Evolutionary conservation across 192 early-diverging fungal genomes (phyloP).

Genomic region (Backusella parvicylindrica): DNA sequence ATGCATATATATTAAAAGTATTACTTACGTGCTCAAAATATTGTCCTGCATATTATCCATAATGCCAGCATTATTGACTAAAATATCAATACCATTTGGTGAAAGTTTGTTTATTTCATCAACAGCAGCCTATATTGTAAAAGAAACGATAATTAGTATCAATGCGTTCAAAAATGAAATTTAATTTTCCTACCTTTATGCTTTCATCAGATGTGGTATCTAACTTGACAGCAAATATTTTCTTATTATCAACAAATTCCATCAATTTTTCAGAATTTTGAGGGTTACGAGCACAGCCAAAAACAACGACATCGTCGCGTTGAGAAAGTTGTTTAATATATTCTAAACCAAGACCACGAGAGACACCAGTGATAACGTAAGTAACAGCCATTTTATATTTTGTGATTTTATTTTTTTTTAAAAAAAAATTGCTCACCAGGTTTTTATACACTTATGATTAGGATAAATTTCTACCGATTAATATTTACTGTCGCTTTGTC

Average conservation of each 20-base stretch:
- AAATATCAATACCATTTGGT: slow-evolving; percentile 29
- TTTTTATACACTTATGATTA: neutral
- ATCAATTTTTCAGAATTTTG: slow-evolving; percentile 5
- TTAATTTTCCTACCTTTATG: slow-evolving; percentile 16
- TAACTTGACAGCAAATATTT: slow-evolving; percentile 18
- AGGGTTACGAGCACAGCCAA: slow-evolving; percentile 26
- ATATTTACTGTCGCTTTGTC: neutral
- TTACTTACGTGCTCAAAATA: slow-evolving; percentile 5
- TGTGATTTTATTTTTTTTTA: neutral
- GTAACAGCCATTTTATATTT: slow-evolving; percentile 1
- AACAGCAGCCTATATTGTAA: slow-evolving; percentile 12
- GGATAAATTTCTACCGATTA: neutral
- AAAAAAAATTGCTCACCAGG: neutral
- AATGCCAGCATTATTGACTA: slow-evolving; percentile 35
- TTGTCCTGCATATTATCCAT: neutral
- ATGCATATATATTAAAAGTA: neutral
- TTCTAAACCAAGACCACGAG: slow-evolving; percentile 34
- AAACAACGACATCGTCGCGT: slow-evolving; percentile 19
- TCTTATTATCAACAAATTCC: slow-evolving; percentile 20
- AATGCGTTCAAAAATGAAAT: neutral
- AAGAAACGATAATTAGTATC: neutral
- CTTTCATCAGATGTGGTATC: slow-evolving; percentile 11
- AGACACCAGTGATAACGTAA: slow-evolving; percentile 30
- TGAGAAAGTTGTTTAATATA: slow-evolving; percentile 17
- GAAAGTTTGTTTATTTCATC: slow-evolving; percentile 14